Percentiles rank a stretch among this genome's conserved stretches.
These are phyloP conservation scores for Angomonas deanei DNA, from an alignment of 208 protist genomes.

Conservation along the genomic window DNA sequence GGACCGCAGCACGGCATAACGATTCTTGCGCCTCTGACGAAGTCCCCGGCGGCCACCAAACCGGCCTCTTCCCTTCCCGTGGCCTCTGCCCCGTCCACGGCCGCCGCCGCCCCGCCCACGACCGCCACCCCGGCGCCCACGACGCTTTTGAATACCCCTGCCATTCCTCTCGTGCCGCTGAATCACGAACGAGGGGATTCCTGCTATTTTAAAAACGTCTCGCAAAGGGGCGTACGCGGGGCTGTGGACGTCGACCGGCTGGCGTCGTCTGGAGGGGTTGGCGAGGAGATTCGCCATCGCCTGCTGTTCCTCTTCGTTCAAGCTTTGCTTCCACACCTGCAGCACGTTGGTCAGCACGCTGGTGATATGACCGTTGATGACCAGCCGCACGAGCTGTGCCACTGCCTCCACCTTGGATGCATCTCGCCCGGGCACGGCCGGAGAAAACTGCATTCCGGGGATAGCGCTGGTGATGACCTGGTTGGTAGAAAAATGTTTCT, in stretches of 20 bases:
- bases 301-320: conserved; percentile 11
- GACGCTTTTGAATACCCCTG: background rate
- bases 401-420: conserved; percentile 15
- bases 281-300: conserved; percentile 16
- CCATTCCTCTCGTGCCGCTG: background rate
- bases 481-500: background rate
- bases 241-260: conserved; percentile 29
- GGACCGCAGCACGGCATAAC: background rate
- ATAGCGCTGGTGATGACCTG: background rate
- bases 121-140: background rate
- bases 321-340: conserved; percentile 13
- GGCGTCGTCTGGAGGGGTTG: conserved; percentile 26
- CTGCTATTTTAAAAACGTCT: conserved; percentile 15
- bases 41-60: background rate
- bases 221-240: conserved; percentile 24
- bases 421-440: background rate
- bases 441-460: background rate
- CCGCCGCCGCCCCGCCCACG: conserved; percentile 5
- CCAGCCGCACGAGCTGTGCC: conserved; percentile 30
- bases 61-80: conserved; percentile 9
- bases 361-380: conserved; percentile 19
- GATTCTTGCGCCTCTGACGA: background rate
- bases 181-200: background rate
- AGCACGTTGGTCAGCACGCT: conserved; percentile 8
- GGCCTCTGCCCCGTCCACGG: conserved; percentile 5